Base-by-base conservation (phyloP, 768 basidiomycete species). In the Neoboletus brunneissimus region DNA sequence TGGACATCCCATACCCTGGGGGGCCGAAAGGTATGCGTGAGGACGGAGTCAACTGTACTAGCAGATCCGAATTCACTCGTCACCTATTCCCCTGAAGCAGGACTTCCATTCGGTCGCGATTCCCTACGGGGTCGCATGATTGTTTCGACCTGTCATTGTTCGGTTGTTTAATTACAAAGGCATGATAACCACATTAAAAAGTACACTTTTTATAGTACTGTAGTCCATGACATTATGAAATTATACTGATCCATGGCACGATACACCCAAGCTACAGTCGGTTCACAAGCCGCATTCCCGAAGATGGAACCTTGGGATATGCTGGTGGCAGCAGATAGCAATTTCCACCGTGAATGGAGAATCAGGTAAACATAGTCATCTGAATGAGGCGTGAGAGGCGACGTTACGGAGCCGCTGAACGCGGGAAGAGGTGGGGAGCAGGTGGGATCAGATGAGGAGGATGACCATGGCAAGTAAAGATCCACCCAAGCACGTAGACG, bases 401-500 rank as follows among this genome's bases (percentile, higher is more conserved):
- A 22, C 16, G 25, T 34, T 32, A 34, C 35, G n/a, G n/a, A 8
- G n/a, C n/a, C 18, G 8, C n/a, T 20, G 5, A 29, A 5, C 54
- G 29, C 18, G 34, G 41, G 41, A 3, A n/a, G 2, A 11, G 20
- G 20, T 41, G 16, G 32, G 13, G 32, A 34, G 5, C 11, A 32
- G 13, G 2, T 16, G 2, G 2, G 22, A 4, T 65, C 45, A 61
- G 5, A 63, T 25, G 18, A 57, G n/a, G 42, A 69, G 48, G 43
- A 52, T 10, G 46, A 25, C 34, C 60, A 68, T 58, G 8, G 55
- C 52, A 11, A 75, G 38, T 25, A 76, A 20, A 34, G 75, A 77
- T 35, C 71, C 50, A 1, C 61, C 76, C 58, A 82, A 68, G 56
- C 75, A 77, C 7, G 56, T 52, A 20, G 72, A 76, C 18, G 76